Base-by-base conservation (phyloP, 2,329 filamentous ascomycete genomes). In the Ophiostoma ips region DNA sequence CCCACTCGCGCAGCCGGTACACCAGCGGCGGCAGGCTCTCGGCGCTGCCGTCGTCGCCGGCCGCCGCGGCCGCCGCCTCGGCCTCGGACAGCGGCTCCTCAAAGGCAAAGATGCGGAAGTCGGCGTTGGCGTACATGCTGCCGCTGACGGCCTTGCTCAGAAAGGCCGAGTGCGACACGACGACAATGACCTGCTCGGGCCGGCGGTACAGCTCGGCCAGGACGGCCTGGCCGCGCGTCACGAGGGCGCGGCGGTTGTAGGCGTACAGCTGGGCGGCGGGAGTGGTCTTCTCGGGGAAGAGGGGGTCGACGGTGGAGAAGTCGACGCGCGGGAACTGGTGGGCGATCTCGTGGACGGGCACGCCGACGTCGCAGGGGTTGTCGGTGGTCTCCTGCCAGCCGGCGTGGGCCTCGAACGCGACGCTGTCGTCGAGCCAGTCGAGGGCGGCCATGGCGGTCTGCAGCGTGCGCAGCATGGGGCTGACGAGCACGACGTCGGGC, bases 121-220 rank as follows among this genome's bases (percentile, higher is more conserved):
- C 80, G 11, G 73, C 75, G 54, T 83, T 83, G 59, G 72, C 74
- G 57, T 68, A 79, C 66, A 67, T 74, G 55, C 66, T 67, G 2
- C 77, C 73, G 9, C 69, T 71, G 8, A 83, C 71, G 9, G 71
- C 76, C 3, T 68, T 61, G n/a, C 79, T 66, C 54, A 84, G 57
- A 60, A 83, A 84, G 0, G 72, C 77, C 2, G 79, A 77, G 63
- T 84, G 80, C 2, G 75, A 76, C 4, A 84, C 78, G 0, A 84
- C 79, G 10, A 80, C 69, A 49, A 84, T 70, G 48, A 79, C 68
- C 56, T 76, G 76, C 62, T 84, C 79, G 0, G 73, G 71, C 0
- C 79, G 68, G 12, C 57, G 55, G 53, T 72, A 67, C 21, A 84
- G 65, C 24, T 68, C 66, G 31, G 64, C 62, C 2, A 83, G 66